Conservation (phyloP, 2,329 filamentous ascomycete species). For the Sporothrix phasma region DNA sequence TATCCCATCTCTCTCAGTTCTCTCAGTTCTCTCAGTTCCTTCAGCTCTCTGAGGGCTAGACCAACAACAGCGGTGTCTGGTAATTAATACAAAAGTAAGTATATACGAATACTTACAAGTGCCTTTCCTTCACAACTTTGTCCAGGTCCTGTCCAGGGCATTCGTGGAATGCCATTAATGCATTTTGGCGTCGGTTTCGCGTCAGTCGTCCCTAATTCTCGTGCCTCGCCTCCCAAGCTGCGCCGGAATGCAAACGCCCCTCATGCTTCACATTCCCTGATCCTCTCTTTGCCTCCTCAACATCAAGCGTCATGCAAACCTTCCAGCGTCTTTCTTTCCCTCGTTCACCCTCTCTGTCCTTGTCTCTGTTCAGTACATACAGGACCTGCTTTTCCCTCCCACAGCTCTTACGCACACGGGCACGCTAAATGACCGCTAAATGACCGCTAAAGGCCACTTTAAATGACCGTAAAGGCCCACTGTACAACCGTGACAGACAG, state of each 20-base stretch:
- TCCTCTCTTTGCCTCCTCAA: not conserved
- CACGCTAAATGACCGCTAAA: not conserved
- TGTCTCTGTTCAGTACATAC: not conserved
- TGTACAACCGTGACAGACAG: not conserved
- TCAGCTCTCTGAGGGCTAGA: no score
- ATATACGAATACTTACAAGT: no score
- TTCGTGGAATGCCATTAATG: constrained; percentile 1
- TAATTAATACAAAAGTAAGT: no score
- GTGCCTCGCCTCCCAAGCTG: not conserved
- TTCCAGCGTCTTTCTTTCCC: not conserved
- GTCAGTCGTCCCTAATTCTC: not conserved
- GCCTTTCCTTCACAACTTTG: no score
- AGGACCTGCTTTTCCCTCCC: not conserved
- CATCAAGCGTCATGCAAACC: not conserved
- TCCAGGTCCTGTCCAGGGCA: no score
- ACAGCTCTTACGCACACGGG: not conserved
- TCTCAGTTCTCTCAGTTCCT: no score
- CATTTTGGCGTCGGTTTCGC: not conserved
- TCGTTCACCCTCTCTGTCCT: no score
- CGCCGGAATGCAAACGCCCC: not conserved
- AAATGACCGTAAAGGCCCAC: no score
- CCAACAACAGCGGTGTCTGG: no score
- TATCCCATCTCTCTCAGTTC: no score
- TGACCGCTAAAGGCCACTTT: no score
- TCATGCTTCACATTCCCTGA: not conserved